Percentiles rank a stretch among this genome's conserved stretches.
Evolutionary conservation across 1,139 yeast genomes (phyloP).

Genomic region (Debaryomycetaceae sp.): DNA sequence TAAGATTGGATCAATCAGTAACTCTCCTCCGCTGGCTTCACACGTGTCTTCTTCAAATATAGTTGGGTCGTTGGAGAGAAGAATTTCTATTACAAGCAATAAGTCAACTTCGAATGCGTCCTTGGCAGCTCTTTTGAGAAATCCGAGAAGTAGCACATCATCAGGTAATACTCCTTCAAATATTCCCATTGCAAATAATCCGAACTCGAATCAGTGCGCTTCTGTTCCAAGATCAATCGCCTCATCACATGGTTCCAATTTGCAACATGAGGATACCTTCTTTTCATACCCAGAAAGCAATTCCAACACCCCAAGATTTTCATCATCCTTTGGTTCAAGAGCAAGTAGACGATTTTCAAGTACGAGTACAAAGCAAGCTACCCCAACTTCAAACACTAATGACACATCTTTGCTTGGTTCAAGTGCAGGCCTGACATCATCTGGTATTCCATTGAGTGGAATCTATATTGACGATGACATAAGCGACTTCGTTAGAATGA

Average conservation of each 20-base stretch:
- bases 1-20: slow-evolving; percentile 58
- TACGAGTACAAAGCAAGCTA: slow-evolving; percentile 31
- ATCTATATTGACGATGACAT: slow-evolving; percentile 64
- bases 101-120: slow-evolving; percentile 55
- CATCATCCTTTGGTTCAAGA: slow-evolving; percentile 57
- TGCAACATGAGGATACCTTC: slow-evolving; percentile 19
- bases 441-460: slow-evolving; percentile 40
- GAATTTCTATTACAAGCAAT: slow-evolving; percentile 44
- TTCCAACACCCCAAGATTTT: slow-evolving; percentile 42
- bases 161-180: slow-evolving; percentile 29
- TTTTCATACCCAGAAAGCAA: slow-evolving; percentile 21
- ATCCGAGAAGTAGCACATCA: slow-evolving; percentile 38
- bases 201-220: slow-evolving; percentile 13
- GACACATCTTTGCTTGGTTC: slow-evolving; percentile 28
- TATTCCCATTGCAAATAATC: slow-evolving; percentile 21
- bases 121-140: slow-evolving; percentile 50
- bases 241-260: slow-evolving; percentile 37
- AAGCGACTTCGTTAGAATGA: slow-evolving; percentile 74
- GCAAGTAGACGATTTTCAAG: slow-evolving; percentile 43
- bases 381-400: slow-evolving; percentile 18
- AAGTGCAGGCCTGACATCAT: slow-evolving; percentile 36
- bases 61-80: slow-evolving; percentile 32
- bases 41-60: slow-evolving; percentile 16
- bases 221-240: slow-evolving; percentile 39
- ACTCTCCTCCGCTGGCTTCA: slow-evolving; percentile 38